Percentiles rank a stretch among this genome's conserved stretches.
Evolutionary conservation across 345 rosid genomes (phyloP).

Genomic region (Combretum micranthum): DNA sequence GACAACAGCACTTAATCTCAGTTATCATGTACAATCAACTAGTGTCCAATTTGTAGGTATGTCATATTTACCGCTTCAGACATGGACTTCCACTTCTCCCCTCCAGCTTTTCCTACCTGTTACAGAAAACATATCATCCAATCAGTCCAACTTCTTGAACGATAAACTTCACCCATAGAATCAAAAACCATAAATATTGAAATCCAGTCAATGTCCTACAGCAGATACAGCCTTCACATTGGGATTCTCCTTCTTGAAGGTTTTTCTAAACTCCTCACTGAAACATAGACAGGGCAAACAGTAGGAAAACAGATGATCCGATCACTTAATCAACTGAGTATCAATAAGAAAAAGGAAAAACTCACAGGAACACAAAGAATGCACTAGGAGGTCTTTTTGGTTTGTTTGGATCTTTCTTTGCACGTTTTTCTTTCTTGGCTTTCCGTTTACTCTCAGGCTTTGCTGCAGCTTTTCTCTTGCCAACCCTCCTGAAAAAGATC

Average conservation of each 20-base stretch:
- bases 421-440: slow-evolving; percentile 27
- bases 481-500: slow-evolving; percentile 34
- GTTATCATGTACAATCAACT: neutral
- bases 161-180: neutral
- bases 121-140: neutral
- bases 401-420: slow-evolving; percentile 61
- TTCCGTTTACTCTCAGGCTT: slow-evolving; percentile 22
- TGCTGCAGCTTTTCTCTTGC: slow-evolving; percentile 52
- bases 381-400: slow-evolving; percentile 77
- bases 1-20: too few species aligned
- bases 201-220: slow-evolving; percentile 26
- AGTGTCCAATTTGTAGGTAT: neutral
- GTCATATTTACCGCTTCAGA: slow-evolving; percentile 47
- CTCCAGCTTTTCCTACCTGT: slow-evolving; percentile 87
- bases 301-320: neutral
- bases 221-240: slow-evolving; percentile 68
- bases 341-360: neutral
- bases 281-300: slow-evolving; percentile 3
- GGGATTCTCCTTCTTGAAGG: slow-evolving; percentile 68
- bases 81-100: slow-evolving; percentile 73
- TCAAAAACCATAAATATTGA: neutral
- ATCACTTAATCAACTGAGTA: neutral
- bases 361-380: slow-evolving; percentile 71
- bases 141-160: neutral
- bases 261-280: slow-evolving; percentile 61